These are phyloP conservation scores for Lathyrus sativus DNA, from an alignment of 306 rosid species.

Conservation along the genomic window DNA sequence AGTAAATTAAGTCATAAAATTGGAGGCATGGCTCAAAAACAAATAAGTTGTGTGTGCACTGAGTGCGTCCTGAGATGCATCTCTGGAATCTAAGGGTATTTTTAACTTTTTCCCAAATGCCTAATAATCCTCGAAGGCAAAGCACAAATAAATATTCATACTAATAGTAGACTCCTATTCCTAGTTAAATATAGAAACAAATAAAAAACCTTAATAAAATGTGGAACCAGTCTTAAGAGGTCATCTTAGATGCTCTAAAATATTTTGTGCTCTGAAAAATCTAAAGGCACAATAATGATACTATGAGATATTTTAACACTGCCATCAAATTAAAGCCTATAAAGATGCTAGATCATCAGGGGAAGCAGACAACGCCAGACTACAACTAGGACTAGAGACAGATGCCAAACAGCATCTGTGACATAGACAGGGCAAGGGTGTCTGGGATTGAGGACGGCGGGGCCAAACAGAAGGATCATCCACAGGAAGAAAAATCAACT, in stretches of 20 bases:
- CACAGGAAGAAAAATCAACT: background rate
- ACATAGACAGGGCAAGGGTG: background rate
- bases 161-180: background rate
- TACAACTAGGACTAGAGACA: background rate
- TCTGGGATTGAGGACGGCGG: background rate
- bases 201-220: background rate
- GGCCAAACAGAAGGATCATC: conserved; percentile 8
- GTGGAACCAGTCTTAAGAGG: conserved; percentile 8
- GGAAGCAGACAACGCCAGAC: background rate
- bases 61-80: too few species aligned
- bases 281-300: conserved; percentile 11
- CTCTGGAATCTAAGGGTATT: too few species aligned
- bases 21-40: too few species aligned
- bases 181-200: background rate
- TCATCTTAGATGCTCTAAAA: background rate
- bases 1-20: too few species aligned
- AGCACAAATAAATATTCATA: background rate
- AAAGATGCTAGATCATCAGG: conserved; percentile 1
- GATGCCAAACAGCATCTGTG: conserved; percentile 13
- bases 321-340: background rate
- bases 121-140: too few species aligned
- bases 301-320: conserved; percentile 9
- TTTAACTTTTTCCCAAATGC: too few species aligned
- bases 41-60: too few species aligned
- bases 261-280: background rate